These are phyloP conservation scores for Suhomyces maxii DNA, from an alignment of 1,139 yeast genomes.

Conservation along the genomic window DNA sequence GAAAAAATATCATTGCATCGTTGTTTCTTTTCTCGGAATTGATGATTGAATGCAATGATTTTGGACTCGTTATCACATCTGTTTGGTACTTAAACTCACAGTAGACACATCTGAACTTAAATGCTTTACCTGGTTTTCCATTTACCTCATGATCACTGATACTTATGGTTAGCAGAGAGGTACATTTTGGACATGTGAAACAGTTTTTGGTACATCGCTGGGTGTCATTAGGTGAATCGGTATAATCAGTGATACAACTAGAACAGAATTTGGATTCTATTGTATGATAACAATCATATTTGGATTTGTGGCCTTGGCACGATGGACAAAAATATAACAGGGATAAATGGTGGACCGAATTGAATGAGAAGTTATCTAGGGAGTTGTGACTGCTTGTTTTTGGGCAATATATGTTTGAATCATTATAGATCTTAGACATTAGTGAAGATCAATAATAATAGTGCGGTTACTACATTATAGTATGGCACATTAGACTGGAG, in stretches of 20 bases:
- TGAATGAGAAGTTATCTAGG: slow-evolving; percentile 11
- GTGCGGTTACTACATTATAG: not conserved
- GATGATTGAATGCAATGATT: slow-evolving; percentile 33
- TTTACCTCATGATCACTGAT: slow-evolving; percentile 22
- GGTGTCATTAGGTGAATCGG: slow-evolving; percentile 20
- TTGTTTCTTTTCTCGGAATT: slow-evolving; percentile 17
- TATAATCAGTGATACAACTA: slow-evolving; percentile 38
- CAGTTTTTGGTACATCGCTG: slow-evolving; percentile 38
- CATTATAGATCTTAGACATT: slow-evolving; percentile 25
- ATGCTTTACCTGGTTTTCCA: slow-evolving; percentile 32
- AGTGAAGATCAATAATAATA: not conserved
- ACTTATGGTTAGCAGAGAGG: slow-evolving; percentile 26
- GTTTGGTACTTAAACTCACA: slow-evolving; percentile 35
- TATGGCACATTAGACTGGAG: not conserved
- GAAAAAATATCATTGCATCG: not conserved
- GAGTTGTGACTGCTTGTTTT: slow-evolving; percentile 9
- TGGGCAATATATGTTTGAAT: slow-evolving; percentile 23
- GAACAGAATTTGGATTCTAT: slow-evolving; percentile 36
- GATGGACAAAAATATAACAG: slow-evolving; percentile 40
- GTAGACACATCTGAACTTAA: slow-evolving; percentile 32
- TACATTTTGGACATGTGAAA: slow-evolving; percentile 41
- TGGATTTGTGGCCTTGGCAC: slow-evolving; percentile 35
- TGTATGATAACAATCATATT: slow-evolving; percentile 25
- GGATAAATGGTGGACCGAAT: slow-evolving; percentile 14
- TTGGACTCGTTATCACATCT: slow-evolving; percentile 34